phyloP scores from a whole-genome alignment of 169 alveolate genomes.

The Plasmodium chabaudi region DNA sequence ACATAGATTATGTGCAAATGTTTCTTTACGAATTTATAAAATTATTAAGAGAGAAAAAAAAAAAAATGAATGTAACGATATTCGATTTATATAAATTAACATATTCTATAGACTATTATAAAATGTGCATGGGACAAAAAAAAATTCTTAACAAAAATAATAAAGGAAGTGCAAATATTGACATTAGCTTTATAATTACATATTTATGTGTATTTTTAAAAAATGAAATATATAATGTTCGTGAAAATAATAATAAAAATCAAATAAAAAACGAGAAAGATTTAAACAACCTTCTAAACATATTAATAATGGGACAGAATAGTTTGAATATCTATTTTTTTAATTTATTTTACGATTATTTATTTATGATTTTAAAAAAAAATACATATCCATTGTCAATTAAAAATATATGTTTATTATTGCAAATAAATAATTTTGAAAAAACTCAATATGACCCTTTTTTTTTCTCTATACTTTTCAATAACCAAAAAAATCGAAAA shows the following conservation, averaged over 20 bases:
- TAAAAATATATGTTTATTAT: conserved; percentile 54
- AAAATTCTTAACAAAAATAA: no score
- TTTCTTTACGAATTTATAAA: conserved; percentile 16
- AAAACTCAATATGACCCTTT: conserved; percentile 38
- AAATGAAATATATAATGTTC: conserved; percentile 34
- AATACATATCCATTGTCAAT: conserved; percentile 12
- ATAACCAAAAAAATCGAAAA: conserved; percentile 1
- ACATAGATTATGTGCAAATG: conserved; percentile 33
- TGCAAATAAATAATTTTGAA: conserved; percentile 47
- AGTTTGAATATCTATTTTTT: conserved; percentile 39
- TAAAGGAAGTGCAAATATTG: no score
- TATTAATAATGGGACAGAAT: conserved; percentile 12
- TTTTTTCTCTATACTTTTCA: conserved; percentile 16
- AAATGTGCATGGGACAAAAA: background rate
- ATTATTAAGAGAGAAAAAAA: background rate
- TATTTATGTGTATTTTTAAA: conserved; percentile 49
- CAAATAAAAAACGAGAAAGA: conserved; percentile 14
- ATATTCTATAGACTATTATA: conserved; percentile 38
- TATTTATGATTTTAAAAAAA: conserved; percentile 34
- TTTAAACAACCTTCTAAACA: conserved; percentile 32
- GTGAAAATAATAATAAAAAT: conserved; percentile 10
- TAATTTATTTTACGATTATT: conserved; percentile 38
- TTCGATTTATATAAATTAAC: conserved; percentile 48
- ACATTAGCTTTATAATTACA: conserved; percentile 20
- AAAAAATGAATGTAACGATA: background rate